Percentiles rank a stretch among this genome's conserved stretches.
Evolutionary conservation across 257 asterid genomes (phyloP).

Genomic region (Solanum phureja): DNA sequence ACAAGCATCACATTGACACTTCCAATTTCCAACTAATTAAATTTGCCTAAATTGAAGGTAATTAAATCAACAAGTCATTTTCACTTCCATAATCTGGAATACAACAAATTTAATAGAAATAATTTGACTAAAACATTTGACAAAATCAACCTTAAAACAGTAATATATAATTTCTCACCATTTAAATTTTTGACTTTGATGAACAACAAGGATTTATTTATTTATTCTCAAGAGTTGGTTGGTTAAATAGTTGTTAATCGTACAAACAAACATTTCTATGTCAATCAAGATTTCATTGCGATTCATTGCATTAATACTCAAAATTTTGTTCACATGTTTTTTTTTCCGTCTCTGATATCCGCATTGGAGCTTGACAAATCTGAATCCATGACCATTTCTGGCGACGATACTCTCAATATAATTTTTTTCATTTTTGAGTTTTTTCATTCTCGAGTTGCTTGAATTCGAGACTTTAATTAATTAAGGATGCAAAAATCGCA

Average conservation of each 20-base stretch:
- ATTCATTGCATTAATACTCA: not conserved
- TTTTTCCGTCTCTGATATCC: not conserved
- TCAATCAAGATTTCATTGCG: not conserved
- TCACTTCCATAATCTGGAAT: not conserved
- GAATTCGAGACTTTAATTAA: not conserved
- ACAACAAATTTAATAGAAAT: not conserved
- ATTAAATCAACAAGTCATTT: not conserved
- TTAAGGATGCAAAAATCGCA: not conserved
- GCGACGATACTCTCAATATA: rapidly evolving
- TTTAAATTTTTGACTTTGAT: not conserved
- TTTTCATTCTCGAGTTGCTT: not conserved
- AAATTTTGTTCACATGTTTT: not conserved
- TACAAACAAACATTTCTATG: not conserved
- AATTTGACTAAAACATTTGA: not conserved
- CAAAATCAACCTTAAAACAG: not conserved
- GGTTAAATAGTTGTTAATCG: not conserved
- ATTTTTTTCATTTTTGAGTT: not conserved
- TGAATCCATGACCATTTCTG: not conserved
- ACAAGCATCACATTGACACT: not conserved
- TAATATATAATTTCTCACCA: not conserved
- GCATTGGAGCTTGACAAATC: not conserved
- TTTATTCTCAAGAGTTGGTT: not conserved
- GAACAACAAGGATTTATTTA: not conserved
- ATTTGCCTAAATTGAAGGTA: not conserved
- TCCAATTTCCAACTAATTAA: not conserved